Conservation (phyloP, 2,329 filamentous ascomycete species). For the Penicillium glabrum region DNA sequence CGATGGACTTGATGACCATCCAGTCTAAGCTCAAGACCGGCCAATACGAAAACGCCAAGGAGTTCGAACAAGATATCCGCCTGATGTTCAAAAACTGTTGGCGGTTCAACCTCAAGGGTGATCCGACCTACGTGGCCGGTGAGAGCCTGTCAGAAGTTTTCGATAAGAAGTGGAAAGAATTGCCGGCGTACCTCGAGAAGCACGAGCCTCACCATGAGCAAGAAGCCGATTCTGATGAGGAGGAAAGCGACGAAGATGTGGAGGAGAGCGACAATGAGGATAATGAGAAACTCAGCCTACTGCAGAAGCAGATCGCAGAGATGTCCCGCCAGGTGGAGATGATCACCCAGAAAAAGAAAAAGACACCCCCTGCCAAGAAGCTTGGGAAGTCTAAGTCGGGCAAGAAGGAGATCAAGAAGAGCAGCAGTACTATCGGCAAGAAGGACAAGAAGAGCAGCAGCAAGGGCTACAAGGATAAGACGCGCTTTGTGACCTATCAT, state of each 20-base stretch:
- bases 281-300: conserved; percentile 61
- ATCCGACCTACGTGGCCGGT: conserved; percentile 71
- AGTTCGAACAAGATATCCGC: conserved; percentile 80
- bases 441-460: conserved; percentile 46
- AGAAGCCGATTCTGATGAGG: conserved; percentile 64
- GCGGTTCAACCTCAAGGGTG: conserved; percentile 82
- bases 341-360: conserved; percentile 61
- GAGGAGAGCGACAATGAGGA: conserved; percentile 63
- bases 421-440: conserved; percentile 44
- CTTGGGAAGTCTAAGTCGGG: conserved; percentile 24
- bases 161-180: conserved; percentile 71
- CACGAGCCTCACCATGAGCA: conserved; percentile 67
- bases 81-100: conserved; percentile 88
- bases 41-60: conserved; percentile 77
- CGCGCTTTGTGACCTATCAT: conserved; percentile 67
- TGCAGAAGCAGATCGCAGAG: conserved; percentile 71
- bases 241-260: conserved; percentile 70
- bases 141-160: conserved; percentile 74
- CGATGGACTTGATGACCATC: conserved; percentile 92
- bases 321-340: conserved; percentile 66
- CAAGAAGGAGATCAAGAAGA: conserved; percentile 47
- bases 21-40: conserved; percentile 72
- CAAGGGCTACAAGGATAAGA: conserved; percentile 50
- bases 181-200: conserved; percentile 76
- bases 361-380: conserved; percentile 47